Evolutionary conservation across 345 rosid species (phyloP).

Genomic region (Physaria fendleri): DNA sequence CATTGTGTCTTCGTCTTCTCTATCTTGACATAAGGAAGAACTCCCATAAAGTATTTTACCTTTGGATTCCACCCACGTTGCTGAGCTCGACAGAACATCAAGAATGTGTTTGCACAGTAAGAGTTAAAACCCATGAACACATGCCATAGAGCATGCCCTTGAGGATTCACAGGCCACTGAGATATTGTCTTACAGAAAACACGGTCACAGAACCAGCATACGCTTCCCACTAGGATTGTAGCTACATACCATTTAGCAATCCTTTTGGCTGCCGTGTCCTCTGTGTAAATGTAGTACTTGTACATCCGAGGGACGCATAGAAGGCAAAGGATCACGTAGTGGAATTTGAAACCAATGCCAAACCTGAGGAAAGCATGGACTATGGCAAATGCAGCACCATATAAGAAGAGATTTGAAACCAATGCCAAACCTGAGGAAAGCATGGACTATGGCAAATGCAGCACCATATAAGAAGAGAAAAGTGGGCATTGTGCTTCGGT

Average conservation of each 20-base stretch:
- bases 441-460: conserved; percentile 64
- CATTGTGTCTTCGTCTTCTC: conserved; percentile 64
- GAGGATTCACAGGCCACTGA: conserved; percentile 66
- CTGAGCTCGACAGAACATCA: conserved; percentile 96
- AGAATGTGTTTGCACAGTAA: conserved; percentile 81
- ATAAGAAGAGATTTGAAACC: conserved; percentile 89
- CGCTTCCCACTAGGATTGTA: conserved; percentile 47
- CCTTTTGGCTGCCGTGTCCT: conserved; percentile 56
- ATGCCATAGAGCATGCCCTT: conserved; percentile 96
- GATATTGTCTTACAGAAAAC: conserved; percentile 52
- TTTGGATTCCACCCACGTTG: conserved; percentile 75
- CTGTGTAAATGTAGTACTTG: conserved; percentile 89
- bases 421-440: conserved; percentile 57
- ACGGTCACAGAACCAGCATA: conserved; percentile 75
- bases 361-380: conserved; percentile 62
- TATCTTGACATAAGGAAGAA: conserved; percentile 76
- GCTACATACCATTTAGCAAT: conserved; percentile 66
- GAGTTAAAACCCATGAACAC: conserved; percentile 83
- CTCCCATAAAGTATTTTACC: conserved; percentile 47
- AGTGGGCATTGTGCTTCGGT: conserved; percentile 90
- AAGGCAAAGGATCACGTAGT: conserved; percentile 65
- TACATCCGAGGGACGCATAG: conserved; percentile 88
- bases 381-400: conserved; percentile 76
- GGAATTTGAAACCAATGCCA: conserved; percentile 81
- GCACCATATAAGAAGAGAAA: conserved; percentile 88